phyloP scores from a whole-genome alignment of 345 rosid species.

The Hibiscus syriacus region DNA sequence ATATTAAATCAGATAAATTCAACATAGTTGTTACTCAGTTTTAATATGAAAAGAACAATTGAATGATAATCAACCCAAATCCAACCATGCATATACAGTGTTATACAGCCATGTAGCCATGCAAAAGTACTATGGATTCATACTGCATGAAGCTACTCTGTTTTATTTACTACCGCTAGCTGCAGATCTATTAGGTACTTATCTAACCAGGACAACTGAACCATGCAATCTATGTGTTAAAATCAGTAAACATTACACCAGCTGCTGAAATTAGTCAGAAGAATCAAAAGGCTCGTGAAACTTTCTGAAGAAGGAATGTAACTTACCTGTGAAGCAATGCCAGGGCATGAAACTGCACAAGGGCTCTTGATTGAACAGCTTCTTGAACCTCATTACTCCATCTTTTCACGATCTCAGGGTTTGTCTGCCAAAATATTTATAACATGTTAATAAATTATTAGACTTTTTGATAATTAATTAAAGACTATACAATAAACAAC shows the following conservation, averaged over 20 bases:
- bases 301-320: slow-evolving; percentile 3
- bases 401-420: slow-evolving; percentile 88
- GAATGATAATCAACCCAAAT: neutral
- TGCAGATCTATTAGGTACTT: neutral
- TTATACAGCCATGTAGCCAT: neutral
- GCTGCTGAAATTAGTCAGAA: neutral
- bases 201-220: neutral
- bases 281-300: neutral
- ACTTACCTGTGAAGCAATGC: slow-evolving; percentile 81
- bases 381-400: slow-evolving; percentile 99
- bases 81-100: neutral
- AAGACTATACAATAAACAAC: neutral
- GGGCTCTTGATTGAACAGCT: slow-evolving; percentile 95
- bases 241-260: neutral
- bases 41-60: neutral
- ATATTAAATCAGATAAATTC: slow-evolving; percentile 2
- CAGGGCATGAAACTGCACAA: slow-evolving; percentile 95
- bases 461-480: neutral
- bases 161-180: neutral
- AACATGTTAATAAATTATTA: neutral
- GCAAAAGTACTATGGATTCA: neutral
- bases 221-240: neutral
- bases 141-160: neutral
- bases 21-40: neutral
- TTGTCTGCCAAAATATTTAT: slow-evolving; percentile 40